A percentile compares a stretch with the other conserved stretches of the same genome.
phyloP scores from a whole-genome alignment of 768 basidiomycete species.

The Tulasnella sp. region DNA sequence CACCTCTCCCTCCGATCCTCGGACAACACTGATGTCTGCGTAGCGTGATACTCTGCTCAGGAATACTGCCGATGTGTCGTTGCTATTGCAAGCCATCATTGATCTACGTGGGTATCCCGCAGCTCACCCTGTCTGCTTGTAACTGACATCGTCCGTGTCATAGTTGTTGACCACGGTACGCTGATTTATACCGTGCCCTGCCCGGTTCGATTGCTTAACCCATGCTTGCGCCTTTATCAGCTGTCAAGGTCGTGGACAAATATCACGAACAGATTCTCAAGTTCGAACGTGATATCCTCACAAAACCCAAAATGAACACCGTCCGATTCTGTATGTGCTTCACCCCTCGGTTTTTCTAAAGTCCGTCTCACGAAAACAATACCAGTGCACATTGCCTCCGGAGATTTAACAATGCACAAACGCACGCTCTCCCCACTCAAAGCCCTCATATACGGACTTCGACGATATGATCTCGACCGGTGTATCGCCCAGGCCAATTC shows the following conservation, averaged over 20 bases:
- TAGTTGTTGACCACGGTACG: constrained; percentile 34
- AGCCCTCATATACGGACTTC: constrained; percentile 52
- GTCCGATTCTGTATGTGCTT: constrained; percentile 42
- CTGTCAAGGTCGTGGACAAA: constrained; percentile 33
- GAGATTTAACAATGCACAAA: constrained; percentile 61
- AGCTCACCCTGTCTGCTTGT: neutral
- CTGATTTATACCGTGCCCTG: neutral
- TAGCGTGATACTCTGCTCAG: constrained; percentile 47
- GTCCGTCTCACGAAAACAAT: neutral
- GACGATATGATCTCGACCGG: constrained; percentile 58
- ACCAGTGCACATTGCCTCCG: constrained; percentile 61
- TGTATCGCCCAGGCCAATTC: constrained; percentile 44
- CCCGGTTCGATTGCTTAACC: neutral
- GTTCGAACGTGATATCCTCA: constrained; percentile 46
- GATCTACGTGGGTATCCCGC: constrained; percentile 1
- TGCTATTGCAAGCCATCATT: constrained; percentile 55
- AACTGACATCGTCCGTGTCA: neutral
- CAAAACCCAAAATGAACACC: constrained; percentile 47
- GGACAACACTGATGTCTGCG: neutral
- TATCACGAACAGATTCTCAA: constrained; percentile 51
- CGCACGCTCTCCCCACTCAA: constrained; percentile 62
- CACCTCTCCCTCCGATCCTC: no score
- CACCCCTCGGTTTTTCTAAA: neutral
- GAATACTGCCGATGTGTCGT: constrained; percentile 49
- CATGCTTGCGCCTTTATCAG: constrained; percentile 17